Evolutionary conservation across 192 early-diverging fungal species (phyloP).

Genomic region (Coemansia reversa): DNA sequence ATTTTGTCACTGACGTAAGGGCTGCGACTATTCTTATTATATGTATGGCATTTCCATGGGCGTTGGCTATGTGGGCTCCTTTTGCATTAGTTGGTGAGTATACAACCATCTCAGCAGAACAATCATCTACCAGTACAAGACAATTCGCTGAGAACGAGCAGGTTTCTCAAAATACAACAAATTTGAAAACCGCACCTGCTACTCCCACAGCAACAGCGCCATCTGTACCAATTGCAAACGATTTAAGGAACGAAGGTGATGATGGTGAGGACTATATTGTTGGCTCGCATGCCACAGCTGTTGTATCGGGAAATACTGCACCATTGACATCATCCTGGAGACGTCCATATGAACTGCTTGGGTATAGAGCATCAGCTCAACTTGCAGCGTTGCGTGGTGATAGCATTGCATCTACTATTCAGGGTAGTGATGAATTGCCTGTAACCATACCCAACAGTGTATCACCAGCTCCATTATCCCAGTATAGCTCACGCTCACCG

Average conservation of each 20-base stretch:
- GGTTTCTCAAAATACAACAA: background rate
- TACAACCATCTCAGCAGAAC: slow-evolving; percentile 28
- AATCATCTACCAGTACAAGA: background rate
- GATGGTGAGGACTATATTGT: slow-evolving; percentile 36
- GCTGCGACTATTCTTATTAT: slow-evolving; percentile 70
- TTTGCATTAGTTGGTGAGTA: slow-evolving; percentile 84
- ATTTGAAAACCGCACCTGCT: background rate
- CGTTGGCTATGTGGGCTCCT: slow-evolving; percentile 85
- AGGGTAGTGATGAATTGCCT: slow-evolving; percentile 13
- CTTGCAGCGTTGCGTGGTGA: slow-evolving; percentile 18
- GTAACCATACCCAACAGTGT: background rate
- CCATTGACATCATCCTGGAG: slow-evolving; percentile 13
- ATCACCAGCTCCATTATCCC: slow-evolving; percentile 1
- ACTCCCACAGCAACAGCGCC: background rate
- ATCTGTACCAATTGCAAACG: slow-evolving; percentile 5
- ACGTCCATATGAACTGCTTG: slow-evolving; percentile 7
- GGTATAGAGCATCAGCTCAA: background rate
- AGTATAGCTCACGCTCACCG: background rate
- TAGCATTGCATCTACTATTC: slow-evolving; percentile 44
- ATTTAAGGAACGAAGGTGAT: slow-evolving; percentile 3
- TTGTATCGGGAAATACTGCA: background rate
- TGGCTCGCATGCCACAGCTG: slow-evolving; percentile 15
- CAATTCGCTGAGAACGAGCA: background rate
- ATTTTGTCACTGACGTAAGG: slow-evolving; percentile 58
- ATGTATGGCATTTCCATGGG: slow-evolving; percentile 82